These are phyloP conservation scores for Thalassiosira mediterranea DNA, from an alignment of 352 stramenopile species.

Conservation along the genomic window DNA sequence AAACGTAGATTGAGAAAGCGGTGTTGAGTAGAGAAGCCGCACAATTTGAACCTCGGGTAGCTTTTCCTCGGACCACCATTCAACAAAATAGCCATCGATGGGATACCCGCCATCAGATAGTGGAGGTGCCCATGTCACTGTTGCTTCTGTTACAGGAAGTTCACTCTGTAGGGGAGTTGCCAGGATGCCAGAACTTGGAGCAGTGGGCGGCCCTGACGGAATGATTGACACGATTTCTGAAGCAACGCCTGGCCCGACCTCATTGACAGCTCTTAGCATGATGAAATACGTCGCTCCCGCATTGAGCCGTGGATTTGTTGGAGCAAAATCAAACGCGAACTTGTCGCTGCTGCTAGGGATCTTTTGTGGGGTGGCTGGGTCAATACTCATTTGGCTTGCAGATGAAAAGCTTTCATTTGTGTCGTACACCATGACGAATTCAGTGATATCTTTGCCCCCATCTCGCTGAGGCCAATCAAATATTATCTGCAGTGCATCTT, in stretches of 20 bases:
- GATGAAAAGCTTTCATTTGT: slow-evolving; percentile 48
- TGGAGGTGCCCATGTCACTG: slow-evolving; percentile 86
- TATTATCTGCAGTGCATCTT: slow-evolving; percentile 46
- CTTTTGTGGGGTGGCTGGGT: slow-evolving; percentile 16
- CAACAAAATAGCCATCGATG: slow-evolving; percentile 92
- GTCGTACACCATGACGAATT: slow-evolving; percentile 55
- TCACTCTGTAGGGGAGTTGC: slow-evolving; percentile 40
- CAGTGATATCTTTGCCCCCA: slow-evolving; percentile 55
- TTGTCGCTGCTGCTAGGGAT: slow-evolving; percentile 45
- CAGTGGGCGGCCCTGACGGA: slow-evolving; percentile 39
- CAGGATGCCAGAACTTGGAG: slow-evolving; percentile 36
- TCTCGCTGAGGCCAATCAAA: slow-evolving; percentile 61
- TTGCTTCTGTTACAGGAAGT: slow-evolving; percentile 55
- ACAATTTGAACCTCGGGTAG: slow-evolving; percentile 83
- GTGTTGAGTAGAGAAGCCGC: slow-evolving; percentile 86
- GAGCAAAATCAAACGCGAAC: slow-evolving; percentile 56
- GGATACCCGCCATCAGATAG: slow-evolving; percentile 85
- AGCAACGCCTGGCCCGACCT: slow-evolving; percentile 27
- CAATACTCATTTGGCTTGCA: slow-evolving; percentile 29
- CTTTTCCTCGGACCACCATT: slow-evolving; percentile 86
- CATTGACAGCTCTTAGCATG: slow-evolving; percentile 48
- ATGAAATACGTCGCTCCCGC: slow-evolving; percentile 45
- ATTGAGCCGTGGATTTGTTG: slow-evolving; percentile 43
- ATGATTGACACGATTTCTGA: slow-evolving; percentile 28
- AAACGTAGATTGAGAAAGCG: slow-evolving; percentile 69